Evolutionary conservation across 495 filamentous ascomycete species (phyloP).

Genomic region (Podospora anserina): DNA sequence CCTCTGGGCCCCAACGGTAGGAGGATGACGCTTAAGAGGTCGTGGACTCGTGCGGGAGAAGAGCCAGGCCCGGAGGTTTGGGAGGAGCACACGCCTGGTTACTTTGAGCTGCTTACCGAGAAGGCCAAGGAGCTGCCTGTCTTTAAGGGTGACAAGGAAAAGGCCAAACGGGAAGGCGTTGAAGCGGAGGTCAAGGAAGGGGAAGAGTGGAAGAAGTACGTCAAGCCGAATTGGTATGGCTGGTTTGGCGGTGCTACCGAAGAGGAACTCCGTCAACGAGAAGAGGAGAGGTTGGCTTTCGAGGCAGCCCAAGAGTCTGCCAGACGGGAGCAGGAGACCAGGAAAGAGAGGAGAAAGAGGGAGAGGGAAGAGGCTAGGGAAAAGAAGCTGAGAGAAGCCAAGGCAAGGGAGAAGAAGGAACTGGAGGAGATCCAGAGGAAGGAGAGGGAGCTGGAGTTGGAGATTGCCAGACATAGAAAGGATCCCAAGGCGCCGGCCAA

Average conservation of each 20-base stretch:
- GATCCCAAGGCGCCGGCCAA: neutral
- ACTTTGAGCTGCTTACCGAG: neutral
- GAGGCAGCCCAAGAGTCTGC: neutral
- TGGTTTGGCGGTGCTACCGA: neutral
- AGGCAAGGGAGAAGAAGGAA: neutral
- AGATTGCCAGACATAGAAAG: neutral
- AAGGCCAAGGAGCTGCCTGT: slow-evolving; percentile 35
- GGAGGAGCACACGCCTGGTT: slow-evolving; percentile 19
- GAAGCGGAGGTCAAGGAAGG: neutral
- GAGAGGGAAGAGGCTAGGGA: slow-evolving; percentile 3
- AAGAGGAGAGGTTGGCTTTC: neutral
- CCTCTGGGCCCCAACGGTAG: neutral
- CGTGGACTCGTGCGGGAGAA: neutral
- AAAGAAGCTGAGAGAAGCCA: neutral
- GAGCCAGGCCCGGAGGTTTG: neutral
- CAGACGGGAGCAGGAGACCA: slow-evolving; percentile 30
- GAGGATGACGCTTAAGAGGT: neutral
- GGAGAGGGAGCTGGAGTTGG: neutral
- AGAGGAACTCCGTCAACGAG: neutral
- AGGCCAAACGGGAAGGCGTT: neutral
- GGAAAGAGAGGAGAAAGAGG: slow-evolving; percentile 44
- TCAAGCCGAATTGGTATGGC: neutral
- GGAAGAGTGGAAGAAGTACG: neutral
- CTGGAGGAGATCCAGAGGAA: neutral
- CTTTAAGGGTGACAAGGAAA: slow-evolving; percentile 24